Evolutionary conservation across 2,329 filamentous ascomycete species (phyloP), one percentile per base, ranked within the genome.

Genomic region (Tolypocladium ophioglossoides): DNA sequence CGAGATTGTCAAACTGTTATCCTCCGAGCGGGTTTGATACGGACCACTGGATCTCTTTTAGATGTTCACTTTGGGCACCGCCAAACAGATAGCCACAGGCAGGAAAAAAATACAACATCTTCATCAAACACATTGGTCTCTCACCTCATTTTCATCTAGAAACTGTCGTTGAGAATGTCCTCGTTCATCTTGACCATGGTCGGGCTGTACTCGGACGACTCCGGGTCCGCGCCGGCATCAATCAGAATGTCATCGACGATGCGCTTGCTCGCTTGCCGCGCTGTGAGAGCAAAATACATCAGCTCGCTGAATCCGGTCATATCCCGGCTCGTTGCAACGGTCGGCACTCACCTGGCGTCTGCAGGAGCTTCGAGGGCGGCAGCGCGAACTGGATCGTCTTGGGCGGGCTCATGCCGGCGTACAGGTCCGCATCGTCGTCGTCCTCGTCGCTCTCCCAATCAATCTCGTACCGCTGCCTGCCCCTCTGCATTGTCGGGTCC

Each of bases 311-410:
- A 40, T 18, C 22, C 44, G 38, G 7, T 39, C 24, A 54, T 48
- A 35, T 18, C 16, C 47, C 37, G 10, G 41, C n/a, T n/a, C 27
- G 27, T 6, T n/a, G 52, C 20, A 52, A 51, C 20, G 46, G 27
- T 9, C 27, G 44, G 18, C 18, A 56, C 81, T 66, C 71, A 87
- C 85, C 85, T 58, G 89, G 89, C 50, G 89, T 95, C 68, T 91
- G 89, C 67, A 92, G 69, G 24, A 95, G 72, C 65, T 87, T 85
- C 41, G 84, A 87, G 52, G 86, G 86, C 51, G 87, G 87, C 50
- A 95, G 72, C 47, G 87, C 85, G 68, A 95, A 95, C 64, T 91
- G 87, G 56, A 95, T 91, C 12, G 89, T 94, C 76, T 97, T 97
- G 0, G 94, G 94, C 32, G 94, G 94, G 64, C 89, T 96, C 70